Evolutionary conservation across 768 basidiomycete species (phyloP), one percentile per base, ranked within the genome.

Genomic region (Pleurotus sapidus): DNA sequence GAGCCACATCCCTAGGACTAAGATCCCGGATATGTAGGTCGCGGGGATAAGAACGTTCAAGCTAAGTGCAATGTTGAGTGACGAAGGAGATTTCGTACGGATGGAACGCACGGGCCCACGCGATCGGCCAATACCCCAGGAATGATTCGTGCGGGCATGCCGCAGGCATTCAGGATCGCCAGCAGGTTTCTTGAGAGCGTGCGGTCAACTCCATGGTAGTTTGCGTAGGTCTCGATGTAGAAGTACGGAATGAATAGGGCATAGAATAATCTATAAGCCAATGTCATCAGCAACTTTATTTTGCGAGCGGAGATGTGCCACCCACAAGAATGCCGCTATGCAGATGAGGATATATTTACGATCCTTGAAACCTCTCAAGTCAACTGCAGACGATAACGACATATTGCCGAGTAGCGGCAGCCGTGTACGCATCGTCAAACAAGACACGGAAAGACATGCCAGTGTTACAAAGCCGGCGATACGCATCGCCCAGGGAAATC

Each of bases 181-280:
- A 72, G 61, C 5, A 71, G 57, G 50, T 72, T 70, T 38, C 61
- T 59, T 12, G 67, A 55, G 30, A 67, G 49, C 23, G 40, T 58
- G 30, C 60, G 51, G 17, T 62, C 38, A 9, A 70, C 65, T 9
- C 65, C 64, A 3, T 63, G 59, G 59, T 61, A 64, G 20, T 58
- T 53, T 11, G 66, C 69, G 51, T 67, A 72, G 14, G 64, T 56
- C 58, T 68, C 61, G 27, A 72, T 69, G 66, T 72, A 72, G 61
- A 68, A 72, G 56, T 67, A 70, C 7, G 71, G 71, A 37, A 70
- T 69, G 64, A 71, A 71, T n/a, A 69, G 55, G 8, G 64, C 65
- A 57, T 70, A 71, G 59, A 68, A 71, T 12, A 63, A 56, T 18
- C 70, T 70, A 38, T 4, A 49, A 20, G 30, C 30, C 46, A 43